Percentiles rank a stretch among this genome's conserved stretches.
phyloP scores from a whole-genome alignment of 805 yeast species.

The Cyberlindnera veronae region DNA sequence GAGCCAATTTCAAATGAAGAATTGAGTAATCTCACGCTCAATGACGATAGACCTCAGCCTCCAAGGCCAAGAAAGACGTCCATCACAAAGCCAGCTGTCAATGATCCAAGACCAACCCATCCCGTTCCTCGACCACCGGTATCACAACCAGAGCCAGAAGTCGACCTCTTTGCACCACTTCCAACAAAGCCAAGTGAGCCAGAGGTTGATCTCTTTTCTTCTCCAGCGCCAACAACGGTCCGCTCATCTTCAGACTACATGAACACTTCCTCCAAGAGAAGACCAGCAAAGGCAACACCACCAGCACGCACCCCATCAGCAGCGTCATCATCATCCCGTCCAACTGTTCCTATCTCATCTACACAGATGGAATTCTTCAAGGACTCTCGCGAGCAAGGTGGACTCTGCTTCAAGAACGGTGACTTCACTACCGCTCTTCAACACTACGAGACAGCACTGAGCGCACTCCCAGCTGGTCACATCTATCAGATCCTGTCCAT shows the following conservation, averaged over 20 bases:
- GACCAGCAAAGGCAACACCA: conserved; percentile 11
- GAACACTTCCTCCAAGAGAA: conserved; percentile 26
- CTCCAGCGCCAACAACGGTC: conserved; percentile 1
- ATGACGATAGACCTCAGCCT: conserved; percentile 9
- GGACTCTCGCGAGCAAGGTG: conserved; percentile 53
- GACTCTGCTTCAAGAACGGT: conserved; percentile 70
- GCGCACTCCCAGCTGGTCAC: conserved; percentile 60
- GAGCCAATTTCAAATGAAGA: conserved; percentile 37
- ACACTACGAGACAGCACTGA: conserved; percentile 54
- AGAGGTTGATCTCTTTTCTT: conserved; percentile 12
- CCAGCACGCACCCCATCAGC: conserved; percentile 5
- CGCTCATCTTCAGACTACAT: conserved; percentile 16
- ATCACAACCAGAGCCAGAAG: conserved; percentile 12
- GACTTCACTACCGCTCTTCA: conserved; percentile 68
- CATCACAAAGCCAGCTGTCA: not conserved
- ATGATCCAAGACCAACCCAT: conserved; percentile 1
- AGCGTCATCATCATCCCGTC: conserved; percentile 9
- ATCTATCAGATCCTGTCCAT: conserved; percentile 60
- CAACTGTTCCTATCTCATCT: conserved; percentile 14
- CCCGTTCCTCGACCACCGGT: conserved; percentile 5
- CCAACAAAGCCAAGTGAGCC: conserved; percentile 9
- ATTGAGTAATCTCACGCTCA: conserved; percentile 14
- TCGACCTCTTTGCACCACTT: conserved; percentile 20
- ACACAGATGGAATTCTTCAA: conserved; percentile 36
- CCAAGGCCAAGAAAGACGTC: conserved; percentile 14